phyloP scores from a whole-genome alignment of 2,329 filamentous ascomycete genomes.

The Blumeriella jaapii region DNA sequence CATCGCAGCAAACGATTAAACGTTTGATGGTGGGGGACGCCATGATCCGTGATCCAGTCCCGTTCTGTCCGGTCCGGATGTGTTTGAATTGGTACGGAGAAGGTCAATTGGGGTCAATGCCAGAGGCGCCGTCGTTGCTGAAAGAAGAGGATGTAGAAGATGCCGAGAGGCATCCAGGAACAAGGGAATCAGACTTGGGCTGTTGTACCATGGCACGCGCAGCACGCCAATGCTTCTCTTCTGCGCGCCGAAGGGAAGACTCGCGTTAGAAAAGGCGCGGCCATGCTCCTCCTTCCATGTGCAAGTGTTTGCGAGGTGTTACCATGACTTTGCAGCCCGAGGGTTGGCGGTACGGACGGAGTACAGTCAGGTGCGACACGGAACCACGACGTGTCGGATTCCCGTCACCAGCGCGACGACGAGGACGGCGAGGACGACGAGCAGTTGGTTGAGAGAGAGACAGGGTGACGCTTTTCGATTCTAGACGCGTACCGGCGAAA shows the following conservation, averaged over 20 bases:
- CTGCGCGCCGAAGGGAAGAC: conserved; percentile 3
- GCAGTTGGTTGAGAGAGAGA: too few species aligned
- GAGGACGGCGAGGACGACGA: too few species aligned
- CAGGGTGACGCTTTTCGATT: too few species aligned
- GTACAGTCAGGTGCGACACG: too few species aligned
- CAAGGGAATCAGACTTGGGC: neutral
- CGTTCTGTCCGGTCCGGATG: neutral
- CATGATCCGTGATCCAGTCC: neutral
- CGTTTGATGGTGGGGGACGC: conserved; percentile 13
- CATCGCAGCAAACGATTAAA: conserved; percentile 26
- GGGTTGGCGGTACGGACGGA: too few species aligned
- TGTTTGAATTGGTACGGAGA: neutral
- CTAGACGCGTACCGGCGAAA: too few species aligned
- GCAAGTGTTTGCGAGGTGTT: neutral
- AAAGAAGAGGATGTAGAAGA: too few species aligned
- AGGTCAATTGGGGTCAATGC: neutral
- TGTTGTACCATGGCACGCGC: too few species aligned
- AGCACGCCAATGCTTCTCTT: neutral
- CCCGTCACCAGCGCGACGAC: too few species aligned
- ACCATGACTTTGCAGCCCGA: conserved; percentile 8
- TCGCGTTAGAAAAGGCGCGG: conserved; percentile 6
- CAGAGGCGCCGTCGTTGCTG: too few species aligned
- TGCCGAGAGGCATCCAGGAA: too few species aligned
- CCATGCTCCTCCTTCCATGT: conserved; percentile 6
- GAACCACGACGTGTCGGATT: too few species aligned